Evolutionary conservation across 1,284 basidiomycete species (phyloP), one percentile per base, ranked within the genome.

Genomic region (Ceratobasidium sp.): DNA sequence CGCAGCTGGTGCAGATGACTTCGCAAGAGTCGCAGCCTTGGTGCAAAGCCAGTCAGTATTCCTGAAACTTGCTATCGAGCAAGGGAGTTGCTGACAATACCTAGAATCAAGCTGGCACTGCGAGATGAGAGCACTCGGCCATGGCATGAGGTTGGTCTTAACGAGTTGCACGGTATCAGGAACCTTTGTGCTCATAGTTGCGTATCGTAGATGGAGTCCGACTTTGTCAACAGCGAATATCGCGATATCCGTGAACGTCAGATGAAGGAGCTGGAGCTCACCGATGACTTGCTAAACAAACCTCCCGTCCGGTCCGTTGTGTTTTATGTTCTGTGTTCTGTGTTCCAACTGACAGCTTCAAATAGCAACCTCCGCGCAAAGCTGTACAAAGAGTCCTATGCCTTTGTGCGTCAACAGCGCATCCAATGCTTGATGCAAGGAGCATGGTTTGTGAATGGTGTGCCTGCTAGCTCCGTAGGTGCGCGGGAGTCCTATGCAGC

Each of bases 221-320:
- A 95, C 78, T 96, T 98, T 80, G 83, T 91, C 30, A 90, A 93
- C 63, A 90, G 88, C 74, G 94, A 96, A 78, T 98, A 98, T 80
- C 89, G 92, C 63, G 88, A 88, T 9, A 92, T 98, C 13, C 86
- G 96, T 58, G 95, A 97, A 78, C 85, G 94, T 44, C 96, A 98
- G 82, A 96, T 98, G 94, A 90, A 93, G 79, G 92, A 98, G 81
- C 85, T 98, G 18, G 96, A 97, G 78, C 85, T 91, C 69, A 95
- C 98, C 79, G 95, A 98, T 80, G 95, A 97, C 79, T 83, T 96
- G 55, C 83, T 96, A 77, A 92, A 87, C 80, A 94, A 94, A 79
- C 86, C 91, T 8, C 93, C 94, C 9, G 89, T 97, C 32, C 86
- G 92, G 93, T 94, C 76, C 66, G 90, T 74, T 26, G 11, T n/a